phyloP scores from a whole-genome alignment of 2,329 filamentous ascomycete genomes.

The Venturia carpophila region DNA sequence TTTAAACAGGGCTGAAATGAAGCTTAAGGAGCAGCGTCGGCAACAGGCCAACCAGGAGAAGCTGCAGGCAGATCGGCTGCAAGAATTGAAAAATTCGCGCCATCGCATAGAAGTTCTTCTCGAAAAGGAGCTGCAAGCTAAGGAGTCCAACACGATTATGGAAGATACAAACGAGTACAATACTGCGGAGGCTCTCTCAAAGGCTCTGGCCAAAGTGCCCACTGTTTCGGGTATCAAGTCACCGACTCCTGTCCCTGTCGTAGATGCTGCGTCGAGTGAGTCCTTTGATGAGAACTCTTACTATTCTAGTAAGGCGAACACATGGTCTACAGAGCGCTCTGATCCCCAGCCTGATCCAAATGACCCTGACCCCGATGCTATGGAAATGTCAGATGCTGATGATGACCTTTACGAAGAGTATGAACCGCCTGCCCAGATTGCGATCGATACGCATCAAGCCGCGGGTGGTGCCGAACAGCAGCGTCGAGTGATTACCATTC shows the following conservation, averaged over 20 bases:
- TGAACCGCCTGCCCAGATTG: conserved; percentile 15
- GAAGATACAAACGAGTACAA: conserved; percentile 32
- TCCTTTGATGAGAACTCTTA: conserved; percentile 91
- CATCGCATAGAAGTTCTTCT: background rate
- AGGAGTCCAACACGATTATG: conserved; percentile 46
- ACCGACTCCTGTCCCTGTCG: conserved; percentile 39
- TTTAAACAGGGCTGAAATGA: conserved; percentile 72
- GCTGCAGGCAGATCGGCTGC: conserved; percentile 12
- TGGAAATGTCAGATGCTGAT: conserved; percentile 16
- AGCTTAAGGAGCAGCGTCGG: conserved; percentile 48
- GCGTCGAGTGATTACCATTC: conserved; percentile 4
- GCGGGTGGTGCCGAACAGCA: background rate
- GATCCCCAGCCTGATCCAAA: conserved; percentile 14
- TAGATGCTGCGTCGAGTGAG: conserved; percentile 60
- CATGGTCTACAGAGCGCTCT: conserved; percentile 54
- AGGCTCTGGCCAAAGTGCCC: conserved; percentile 6
- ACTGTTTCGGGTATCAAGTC: conserved; percentile 52
- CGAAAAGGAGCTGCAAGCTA: background rate
- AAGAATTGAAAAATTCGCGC: conserved; percentile 11
- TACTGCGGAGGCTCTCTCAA: background rate
- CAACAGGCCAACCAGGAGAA: conserved; percentile 7
- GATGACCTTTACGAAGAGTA: conserved; percentile 13
- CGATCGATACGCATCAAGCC: conserved; percentile 6
- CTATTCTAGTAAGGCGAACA: conserved; percentile 84
- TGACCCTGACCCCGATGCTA: conserved; percentile 16